Evolutionary conservation across 306 rosid species (phyloP).

Genomic region (Malus asiatica): DNA sequence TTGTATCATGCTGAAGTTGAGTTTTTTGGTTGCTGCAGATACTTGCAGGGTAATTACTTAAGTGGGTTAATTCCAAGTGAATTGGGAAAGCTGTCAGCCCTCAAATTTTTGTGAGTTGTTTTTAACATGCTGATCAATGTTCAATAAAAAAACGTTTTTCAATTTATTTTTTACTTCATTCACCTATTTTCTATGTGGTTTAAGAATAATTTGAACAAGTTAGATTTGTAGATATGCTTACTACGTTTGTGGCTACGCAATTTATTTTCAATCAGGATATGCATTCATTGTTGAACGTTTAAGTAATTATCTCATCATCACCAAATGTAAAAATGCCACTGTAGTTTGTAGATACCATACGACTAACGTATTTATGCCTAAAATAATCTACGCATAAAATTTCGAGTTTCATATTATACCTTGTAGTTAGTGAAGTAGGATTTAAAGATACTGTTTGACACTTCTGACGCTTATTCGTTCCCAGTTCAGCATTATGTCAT

Average conservation of each 20-base stretch:
- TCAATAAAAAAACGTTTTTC: not conserved
- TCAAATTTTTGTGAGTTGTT: slow-evolving; percentile 64
- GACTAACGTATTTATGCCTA: not conserved
- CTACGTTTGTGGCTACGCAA: not conserved
- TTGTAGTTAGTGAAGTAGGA: not conserved
- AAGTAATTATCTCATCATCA: not conserved
- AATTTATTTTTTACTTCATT: not conserved
- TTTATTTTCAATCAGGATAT: not conserved
- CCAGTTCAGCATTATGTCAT: not conserved
- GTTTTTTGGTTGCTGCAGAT: slow-evolving; percentile 45
- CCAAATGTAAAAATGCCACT: not conserved
- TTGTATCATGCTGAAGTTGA: slow-evolving; percentile 17
- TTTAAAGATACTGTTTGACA: not conserved
- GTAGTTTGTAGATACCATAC: not conserved
- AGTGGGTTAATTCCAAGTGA: slow-evolving; percentile 77
- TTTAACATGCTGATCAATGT: slow-evolving; percentile 8
- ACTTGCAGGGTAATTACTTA: slow-evolving; percentile 94
- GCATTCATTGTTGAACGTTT: not conserved
- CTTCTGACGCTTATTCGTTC: not conserved
- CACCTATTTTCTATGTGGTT: not conserved
- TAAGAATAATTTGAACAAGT: not conserved
- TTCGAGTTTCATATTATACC: not conserved
- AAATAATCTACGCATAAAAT: not conserved
- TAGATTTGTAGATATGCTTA: not conserved
- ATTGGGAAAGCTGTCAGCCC: slow-evolving; percentile 72